phyloP scores from a whole-genome alignment of 1,284 basidiomycete genomes.

The Ustilago tritici region DNA sequence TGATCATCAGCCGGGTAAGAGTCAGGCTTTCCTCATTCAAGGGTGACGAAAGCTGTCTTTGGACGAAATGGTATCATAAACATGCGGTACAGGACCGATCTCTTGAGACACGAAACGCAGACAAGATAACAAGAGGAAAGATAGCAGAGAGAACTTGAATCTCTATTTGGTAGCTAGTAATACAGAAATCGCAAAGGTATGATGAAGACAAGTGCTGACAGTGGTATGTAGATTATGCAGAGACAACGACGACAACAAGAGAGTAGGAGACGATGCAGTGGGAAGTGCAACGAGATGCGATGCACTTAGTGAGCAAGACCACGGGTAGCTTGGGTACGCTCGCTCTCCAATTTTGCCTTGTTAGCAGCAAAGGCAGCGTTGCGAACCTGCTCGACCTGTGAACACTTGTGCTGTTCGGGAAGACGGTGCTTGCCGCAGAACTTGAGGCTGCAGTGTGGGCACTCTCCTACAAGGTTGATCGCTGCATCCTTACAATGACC shows the following conservation, averaged over 20 bases:
- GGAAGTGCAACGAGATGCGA: background rate
- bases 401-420: constrained; percentile 67
- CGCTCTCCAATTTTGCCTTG: constrained; percentile 68
- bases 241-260: background rate
- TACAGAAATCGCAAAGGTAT: constrained; percentile 2
- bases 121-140: background rate
- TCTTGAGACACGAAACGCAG: background rate
- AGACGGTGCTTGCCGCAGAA: constrained; percentile 68
- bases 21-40: no score
- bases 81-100: no score
- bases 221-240: constrained; percentile 11
- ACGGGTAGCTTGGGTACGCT: constrained; percentile 61
- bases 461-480: constrained; percentile 68
- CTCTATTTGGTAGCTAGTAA: constrained; percentile 4
- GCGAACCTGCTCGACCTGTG: constrained; percentile 63
- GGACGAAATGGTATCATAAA: no score
- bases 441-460: constrained; percentile 67
- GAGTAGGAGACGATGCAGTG: background rate
- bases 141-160: background rate
- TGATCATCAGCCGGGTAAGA: no score
- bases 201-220: background rate
- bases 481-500: constrained; percentile 67
- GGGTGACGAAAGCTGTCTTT: no score
- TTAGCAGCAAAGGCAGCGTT: constrained; percentile 67
- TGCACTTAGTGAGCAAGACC: constrained; percentile 64